These are phyloP conservation scores for Penicillium sp. DNA, from an alignment of 2,329 filamentous ascomycete species.

Conservation along the genomic window DNA sequence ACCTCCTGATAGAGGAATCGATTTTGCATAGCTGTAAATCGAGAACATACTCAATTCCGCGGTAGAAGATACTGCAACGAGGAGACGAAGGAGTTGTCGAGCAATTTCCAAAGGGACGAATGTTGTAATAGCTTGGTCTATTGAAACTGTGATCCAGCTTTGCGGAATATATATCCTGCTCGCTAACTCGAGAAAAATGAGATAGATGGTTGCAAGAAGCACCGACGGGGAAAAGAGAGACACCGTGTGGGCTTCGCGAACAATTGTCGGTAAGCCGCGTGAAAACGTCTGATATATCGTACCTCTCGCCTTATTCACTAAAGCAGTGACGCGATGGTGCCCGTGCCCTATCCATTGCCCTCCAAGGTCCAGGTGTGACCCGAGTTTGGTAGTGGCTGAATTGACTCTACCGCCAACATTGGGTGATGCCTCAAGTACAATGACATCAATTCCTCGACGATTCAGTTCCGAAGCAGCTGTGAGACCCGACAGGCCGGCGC, in stretches of 20 bases:
- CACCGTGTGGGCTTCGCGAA: too few relatives aligned
- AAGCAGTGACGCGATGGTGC: background rate
- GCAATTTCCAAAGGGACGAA: background rate
- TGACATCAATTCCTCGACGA: background rate
- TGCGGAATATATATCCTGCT: too few relatives aligned
- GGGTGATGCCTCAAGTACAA: background rate
- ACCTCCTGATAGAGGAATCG: too few relatives aligned
- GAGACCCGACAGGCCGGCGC: background rate
- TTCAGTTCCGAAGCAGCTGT: background rate
- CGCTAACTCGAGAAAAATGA: too few relatives aligned
- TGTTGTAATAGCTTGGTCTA: background rate
- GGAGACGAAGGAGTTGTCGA: too few relatives aligned
- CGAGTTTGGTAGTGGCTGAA: background rate
- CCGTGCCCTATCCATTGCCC: background rate
- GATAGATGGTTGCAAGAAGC: too few relatives aligned
- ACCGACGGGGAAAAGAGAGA: too few relatives aligned
- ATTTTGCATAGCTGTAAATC: too few relatives aligned
- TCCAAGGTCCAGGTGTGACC: background rate
- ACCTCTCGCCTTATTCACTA: background rate
- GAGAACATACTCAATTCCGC: too few relatives aligned
- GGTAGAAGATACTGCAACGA: too few relatives aligned
- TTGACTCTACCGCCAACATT: background rate
- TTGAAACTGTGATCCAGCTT: background rate
- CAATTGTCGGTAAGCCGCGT: too few relatives aligned
- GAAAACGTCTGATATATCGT: too few relatives aligned